Conservation (phyloP, 305 asterid genomes). For the Solanum hybrid region DNA sequence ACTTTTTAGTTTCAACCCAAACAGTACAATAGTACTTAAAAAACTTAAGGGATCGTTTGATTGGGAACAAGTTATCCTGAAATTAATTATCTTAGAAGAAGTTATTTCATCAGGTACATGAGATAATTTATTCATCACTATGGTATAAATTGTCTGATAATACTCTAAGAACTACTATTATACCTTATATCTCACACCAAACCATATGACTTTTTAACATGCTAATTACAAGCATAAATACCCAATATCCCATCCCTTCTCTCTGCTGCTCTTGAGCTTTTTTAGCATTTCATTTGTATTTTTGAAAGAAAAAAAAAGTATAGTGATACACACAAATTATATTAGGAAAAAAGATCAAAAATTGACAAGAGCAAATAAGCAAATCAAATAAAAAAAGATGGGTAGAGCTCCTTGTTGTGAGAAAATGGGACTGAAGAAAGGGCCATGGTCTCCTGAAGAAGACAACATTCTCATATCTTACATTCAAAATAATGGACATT, state of each 20-base stretch:
- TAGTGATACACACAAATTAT: neutral
- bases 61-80: too few species aligned
- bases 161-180: neutral
- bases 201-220: neutral
- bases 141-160: too few species aligned
- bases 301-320: neutral
- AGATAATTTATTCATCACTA: too few species aligned
- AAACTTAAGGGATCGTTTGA: too few species aligned
- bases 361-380: neutral
- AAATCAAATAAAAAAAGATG: conserved; percentile 24
- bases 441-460: conserved; percentile 88
- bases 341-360: neutral
- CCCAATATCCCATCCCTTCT: neutral
- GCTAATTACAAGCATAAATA: neutral
- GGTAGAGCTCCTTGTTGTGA: conserved; percentile 92
- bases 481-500: conserved; percentile 62
- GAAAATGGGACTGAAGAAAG: conserved; percentile 76
- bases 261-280: neutral
- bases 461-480: conserved; percentile 56
- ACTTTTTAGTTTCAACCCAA: neutral
- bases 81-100: too few species aligned
- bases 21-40: neutral
- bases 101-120: neutral
- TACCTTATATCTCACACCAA: too few species aligned
- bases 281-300: neutral